Percentiles rank a stretch among this genome's conserved stretches.
Evolutionary conservation across 2,329 filamentous ascomycete genomes (phyloP).

Genomic region (Cordyceps cateniannulata): DNA sequence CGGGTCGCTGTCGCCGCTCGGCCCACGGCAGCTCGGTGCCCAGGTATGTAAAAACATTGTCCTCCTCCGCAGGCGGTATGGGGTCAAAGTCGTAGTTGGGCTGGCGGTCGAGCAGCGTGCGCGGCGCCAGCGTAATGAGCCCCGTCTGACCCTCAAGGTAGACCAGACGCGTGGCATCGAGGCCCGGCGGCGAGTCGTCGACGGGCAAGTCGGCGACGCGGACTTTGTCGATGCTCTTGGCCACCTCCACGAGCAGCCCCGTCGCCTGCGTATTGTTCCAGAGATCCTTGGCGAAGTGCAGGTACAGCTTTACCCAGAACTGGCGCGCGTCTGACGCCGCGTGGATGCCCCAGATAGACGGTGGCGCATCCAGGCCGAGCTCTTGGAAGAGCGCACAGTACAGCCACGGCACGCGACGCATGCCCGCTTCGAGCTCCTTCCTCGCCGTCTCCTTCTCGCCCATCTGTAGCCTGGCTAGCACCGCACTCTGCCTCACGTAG

Average conservation of each 20-base stretch:
- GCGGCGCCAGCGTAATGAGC: constrained; percentile 65
- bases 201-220: constrained; percentile 32
- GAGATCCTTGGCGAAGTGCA: constrained; percentile 68
- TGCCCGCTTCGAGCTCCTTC: constrained; percentile 57
- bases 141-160: constrained; percentile 69
- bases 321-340: constrained; percentile 49
- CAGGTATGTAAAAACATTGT: constrained; percentile 44
- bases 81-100: constrained; percentile 77
- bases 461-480: constrained; percentile 68
- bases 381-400: constrained; percentile 75
- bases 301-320: constrained; percentile 70
- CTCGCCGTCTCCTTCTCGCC: constrained; percentile 61
- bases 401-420: constrained; percentile 76
- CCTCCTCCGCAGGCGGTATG: constrained; percentile 58
- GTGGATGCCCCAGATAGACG: constrained; percentile 73
- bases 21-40: constrained; percentile 38
- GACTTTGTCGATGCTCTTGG: constrained; percentile 43
- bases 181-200: constrained; percentile 33
- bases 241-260: constrained; percentile 62
- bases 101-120: constrained; percentile 53
- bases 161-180: constrained; percentile 64
- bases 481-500: constrained; percentile 71
- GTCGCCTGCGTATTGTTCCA: constrained; percentile 76
- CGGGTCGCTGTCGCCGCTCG: constrained; percentile 12
- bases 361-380: constrained; percentile 70